phyloP scores from a whole-genome alignment of 2,329 filamentous ascomycete genomes.

The Colletotrichum sp. region DNA sequence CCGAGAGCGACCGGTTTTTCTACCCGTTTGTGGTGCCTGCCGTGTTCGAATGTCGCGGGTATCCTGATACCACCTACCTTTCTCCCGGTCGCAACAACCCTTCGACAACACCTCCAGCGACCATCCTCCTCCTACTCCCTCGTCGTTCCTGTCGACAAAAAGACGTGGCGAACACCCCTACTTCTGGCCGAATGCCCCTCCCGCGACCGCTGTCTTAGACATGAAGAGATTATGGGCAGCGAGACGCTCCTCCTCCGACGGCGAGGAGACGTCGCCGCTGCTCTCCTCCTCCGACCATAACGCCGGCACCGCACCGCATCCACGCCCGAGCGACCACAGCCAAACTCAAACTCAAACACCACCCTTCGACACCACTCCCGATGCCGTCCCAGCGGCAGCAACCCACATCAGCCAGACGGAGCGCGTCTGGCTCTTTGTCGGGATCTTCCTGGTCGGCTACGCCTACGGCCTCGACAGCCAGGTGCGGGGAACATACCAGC shows the following conservation, averaged over 20 bases:
- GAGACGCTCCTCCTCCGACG: neutral
- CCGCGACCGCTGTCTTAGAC: neutral
- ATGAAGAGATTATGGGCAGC: slow-evolving; percentile 1
- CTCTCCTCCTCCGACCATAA: slow-evolving; percentile 1
- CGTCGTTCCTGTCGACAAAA: neutral
- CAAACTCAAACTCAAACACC: neutral
- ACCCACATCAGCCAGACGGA: slow-evolving; percentile 49
- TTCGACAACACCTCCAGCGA: neutral
- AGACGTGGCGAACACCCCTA: neutral
- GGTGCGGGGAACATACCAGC: slow-evolving; percentile 57
- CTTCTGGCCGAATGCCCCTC: neutral
- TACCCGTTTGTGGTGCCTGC: neutral
- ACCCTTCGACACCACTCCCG: slow-evolving; percentile 58
- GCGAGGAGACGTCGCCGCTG: slow-evolving; percentile 18
- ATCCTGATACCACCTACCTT: neutral
- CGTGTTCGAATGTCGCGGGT: neutral
- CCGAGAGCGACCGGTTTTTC: neutral
- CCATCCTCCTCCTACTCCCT: neutral
- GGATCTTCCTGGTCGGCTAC: slow-evolving; percentile 65
- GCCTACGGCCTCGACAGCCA: slow-evolving; percentile 63
- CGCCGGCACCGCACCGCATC: neutral
- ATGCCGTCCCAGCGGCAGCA: slow-evolving; percentile 42
- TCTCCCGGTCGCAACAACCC: neutral
- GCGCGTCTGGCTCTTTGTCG: slow-evolving; percentile 56
- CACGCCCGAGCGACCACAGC: neutral